A percentile compares a stretch with the other conserved stretches of the same genome.
Evolutionary conservation across 768 basidiomycete species (phyloP).

Genomic region (Mycena venus): DNA sequence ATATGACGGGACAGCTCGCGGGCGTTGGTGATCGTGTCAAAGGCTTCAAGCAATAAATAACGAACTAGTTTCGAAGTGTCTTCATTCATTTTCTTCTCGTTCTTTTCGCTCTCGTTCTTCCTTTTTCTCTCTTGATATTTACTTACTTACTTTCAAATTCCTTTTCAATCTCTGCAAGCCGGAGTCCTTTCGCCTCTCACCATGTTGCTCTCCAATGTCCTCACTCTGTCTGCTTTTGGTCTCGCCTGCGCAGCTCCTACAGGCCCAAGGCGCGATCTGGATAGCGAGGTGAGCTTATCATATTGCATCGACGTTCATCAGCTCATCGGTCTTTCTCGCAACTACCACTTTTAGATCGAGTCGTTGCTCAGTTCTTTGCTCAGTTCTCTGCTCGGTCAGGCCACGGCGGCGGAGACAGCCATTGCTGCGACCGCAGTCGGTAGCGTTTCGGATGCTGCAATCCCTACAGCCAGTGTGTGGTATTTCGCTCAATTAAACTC

Average conservation of each 20-base stretch:
- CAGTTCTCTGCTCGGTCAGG: not conserved
- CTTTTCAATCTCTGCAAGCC: not conserved
- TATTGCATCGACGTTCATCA: not conserved
- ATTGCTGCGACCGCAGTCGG: not conserved
- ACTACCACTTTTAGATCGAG: not conserved
- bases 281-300: not conserved
- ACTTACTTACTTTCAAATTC: not conserved
- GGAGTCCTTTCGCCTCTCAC: not conserved
- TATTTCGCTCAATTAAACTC: not conserved
- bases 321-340: not conserved
- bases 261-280: not conserved
- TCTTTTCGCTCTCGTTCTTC: not conserved
- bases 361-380: not conserved
- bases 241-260: not conserved
- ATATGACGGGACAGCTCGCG: not conserved
- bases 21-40: not conserved
- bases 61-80: not conserved
- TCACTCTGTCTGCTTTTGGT: not conserved
- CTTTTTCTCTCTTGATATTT: not conserved
- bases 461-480: not conserved
- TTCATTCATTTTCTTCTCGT: not conserved
- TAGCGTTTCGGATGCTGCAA: not conserved
- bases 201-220: not conserved
- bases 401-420: not conserved
- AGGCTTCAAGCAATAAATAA: not conserved